Evolutionary conservation across 768 basidiomycete species (phyloP).

Genomic region (Tricholoma sp.): DNA sequence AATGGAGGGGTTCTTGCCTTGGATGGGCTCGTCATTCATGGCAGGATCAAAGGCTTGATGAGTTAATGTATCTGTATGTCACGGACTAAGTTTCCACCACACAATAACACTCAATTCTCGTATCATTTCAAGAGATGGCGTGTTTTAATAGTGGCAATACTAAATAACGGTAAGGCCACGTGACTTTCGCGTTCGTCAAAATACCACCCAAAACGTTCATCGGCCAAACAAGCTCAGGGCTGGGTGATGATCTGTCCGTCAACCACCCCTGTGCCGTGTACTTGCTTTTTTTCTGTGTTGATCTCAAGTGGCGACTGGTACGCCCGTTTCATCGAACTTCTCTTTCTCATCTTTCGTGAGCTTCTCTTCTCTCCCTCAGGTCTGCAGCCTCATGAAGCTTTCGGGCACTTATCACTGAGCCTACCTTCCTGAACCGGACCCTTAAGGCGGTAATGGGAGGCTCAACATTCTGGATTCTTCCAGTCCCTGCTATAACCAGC

Average conservation of each 20-base stretch:
- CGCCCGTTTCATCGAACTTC: not conserved
- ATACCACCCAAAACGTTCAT: too few species aligned
- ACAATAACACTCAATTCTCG: too few species aligned
- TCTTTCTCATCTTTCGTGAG: not conserved
- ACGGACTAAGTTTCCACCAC: too few species aligned
- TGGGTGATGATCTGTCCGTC: too few species aligned
- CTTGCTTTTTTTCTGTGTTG: too few species aligned
- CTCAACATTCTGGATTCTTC: not conserved
- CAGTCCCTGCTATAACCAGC: not conserved
- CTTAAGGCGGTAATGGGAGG: not conserved
- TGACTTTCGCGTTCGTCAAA: too few species aligned
- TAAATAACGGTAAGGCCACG: too few species aligned
- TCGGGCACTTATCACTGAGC: not conserved
- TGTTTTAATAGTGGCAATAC: too few species aligned
- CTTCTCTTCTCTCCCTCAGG: not conserved
- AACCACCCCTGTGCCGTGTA: too few species aligned
- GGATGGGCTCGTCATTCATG: constrained; percentile 9
- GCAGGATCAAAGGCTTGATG: constrained; percentile 17
- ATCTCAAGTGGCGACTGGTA: too few species aligned
- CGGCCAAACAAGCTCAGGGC: too few species aligned
- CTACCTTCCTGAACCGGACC: not conserved
- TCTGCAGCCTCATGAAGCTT: not conserved
- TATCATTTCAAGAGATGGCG: too few species aligned
- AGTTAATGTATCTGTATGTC: not conserved
- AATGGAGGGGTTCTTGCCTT: constrained; percentile 9